Base-by-base conservation (phyloP, 345 rosid genomes). In the Eucalyptus cladocalyx region DNA sequence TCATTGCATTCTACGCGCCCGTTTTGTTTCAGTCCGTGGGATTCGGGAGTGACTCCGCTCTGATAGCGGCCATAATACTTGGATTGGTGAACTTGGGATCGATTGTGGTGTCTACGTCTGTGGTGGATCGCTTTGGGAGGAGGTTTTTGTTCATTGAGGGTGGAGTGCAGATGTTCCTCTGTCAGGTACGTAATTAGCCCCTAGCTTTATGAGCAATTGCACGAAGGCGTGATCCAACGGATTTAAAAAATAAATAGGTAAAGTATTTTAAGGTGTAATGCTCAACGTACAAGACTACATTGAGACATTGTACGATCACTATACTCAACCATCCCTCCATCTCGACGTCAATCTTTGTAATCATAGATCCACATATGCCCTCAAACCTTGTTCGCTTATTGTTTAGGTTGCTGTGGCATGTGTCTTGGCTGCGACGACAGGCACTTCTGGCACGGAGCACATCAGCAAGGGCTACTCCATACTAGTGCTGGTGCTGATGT, bases 1-100 rank as follows among this genome's bases (percentile, higher is more conserved):
- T 96, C 34, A 94, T 96, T 72, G 99, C 97, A 34, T 97, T 97
- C 87, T 97, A 95, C 28, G 99, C 99, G 2, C 99, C 99, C 10
- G 94, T 93, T 47, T 90, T 96, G 10, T 96, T 96, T 91, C 95
- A 95, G 72, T 93, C 99, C 13, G 94, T 96, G 28, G 98, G 99
- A 11, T 95, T 96, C 58, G 97, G 98, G 65, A 95, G 87, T 23
- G 93, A 94, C 85, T 92, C 97, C 19, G 95, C 98, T 65, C 91
- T 97, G 45, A 91, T 95, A 21, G 96, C 95, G 2, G 92, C 99
- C 2, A 90, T 96, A 14, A 93, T 97, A 51, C 92, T 96, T 3
- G 99, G 98, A 11, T 8, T 93, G 58, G 98, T 97, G 89, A 96
- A 94, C 89, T 95, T 97, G 88, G 91, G 90, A 56, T 92, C 99